phyloP scores from a whole-genome alignment of 306 rosid species.

The Luffa aegyptiaca region DNA sequence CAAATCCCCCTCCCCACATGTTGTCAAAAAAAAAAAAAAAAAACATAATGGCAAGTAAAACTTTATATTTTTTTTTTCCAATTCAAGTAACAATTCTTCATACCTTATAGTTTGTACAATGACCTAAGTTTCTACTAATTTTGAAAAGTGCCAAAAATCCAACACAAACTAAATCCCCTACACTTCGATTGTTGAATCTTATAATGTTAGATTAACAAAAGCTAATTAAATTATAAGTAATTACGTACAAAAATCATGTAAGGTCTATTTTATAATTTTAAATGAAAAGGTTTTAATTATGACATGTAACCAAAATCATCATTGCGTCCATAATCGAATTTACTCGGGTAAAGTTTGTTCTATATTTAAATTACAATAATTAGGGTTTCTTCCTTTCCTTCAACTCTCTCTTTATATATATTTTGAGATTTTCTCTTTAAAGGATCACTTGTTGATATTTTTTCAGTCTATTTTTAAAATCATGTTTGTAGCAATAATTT shows the following conservation, averaged over 20 bases:
- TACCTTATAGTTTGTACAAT: not conserved
- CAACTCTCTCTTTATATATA: not conserved
- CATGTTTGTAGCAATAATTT: too few relatives aligned
- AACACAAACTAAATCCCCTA: not conserved
- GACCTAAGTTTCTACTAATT: not conserved
- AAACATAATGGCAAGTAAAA: not conserved
- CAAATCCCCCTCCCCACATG: too few relatives aligned
- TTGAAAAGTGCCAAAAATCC: not conserved
- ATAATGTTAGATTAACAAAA: not conserved
- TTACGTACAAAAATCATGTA: not conserved
- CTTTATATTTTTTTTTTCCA: not conserved
- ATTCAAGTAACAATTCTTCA: not conserved
- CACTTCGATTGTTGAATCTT: not conserved
- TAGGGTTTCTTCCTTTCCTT: not conserved
- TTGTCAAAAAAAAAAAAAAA: too few relatives aligned
- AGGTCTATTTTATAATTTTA: not conserved
- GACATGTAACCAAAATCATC: not conserved
- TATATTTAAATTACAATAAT: too few relatives aligned
- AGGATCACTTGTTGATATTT: too few relatives aligned
- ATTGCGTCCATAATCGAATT: not conserved
- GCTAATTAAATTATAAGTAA: not conserved
- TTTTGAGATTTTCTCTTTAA: not conserved
- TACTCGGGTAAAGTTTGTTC: too few relatives aligned
- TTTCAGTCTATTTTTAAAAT: too few relatives aligned
- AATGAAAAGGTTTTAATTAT: too few relatives aligned